These are phyloP conservation scores for Coemansia sp. DNA, from an alignment of 192 early-diverging fungal species.

Conservation along the genomic window DNA sequence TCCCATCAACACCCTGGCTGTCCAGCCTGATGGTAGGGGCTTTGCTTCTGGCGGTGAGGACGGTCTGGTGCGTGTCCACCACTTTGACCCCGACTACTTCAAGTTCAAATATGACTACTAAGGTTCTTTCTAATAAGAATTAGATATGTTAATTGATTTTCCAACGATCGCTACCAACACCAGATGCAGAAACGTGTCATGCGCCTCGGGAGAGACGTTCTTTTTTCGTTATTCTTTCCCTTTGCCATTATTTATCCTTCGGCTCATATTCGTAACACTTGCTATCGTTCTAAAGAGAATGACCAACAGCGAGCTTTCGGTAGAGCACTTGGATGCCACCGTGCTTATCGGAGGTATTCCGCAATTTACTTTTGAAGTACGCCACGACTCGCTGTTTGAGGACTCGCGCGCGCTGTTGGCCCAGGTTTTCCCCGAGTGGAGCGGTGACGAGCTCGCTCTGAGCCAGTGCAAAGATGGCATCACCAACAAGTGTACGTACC, in stretches of 20 bases:
- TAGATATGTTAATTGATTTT: no score
- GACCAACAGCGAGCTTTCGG: slow-evolving; percentile 25
- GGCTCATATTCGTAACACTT: background rate
- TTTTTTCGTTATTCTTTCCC: slow-evolving; percentile 5
- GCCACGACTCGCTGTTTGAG: slow-evolving; percentile 59
- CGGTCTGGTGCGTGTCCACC: slow-evolving; percentile 95
- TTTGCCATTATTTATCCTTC: background rate
- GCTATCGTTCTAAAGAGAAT: slow-evolving; percentile 6
- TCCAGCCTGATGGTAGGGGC: slow-evolving; percentile 90
- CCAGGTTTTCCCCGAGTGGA: slow-evolving; percentile 63
- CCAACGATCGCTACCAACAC: no score
- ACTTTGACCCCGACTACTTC: slow-evolving; percentile 95
- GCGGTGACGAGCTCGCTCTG: slow-evolving; percentile 55
- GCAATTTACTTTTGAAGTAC: slow-evolving; percentile 31
- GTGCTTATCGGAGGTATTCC: slow-evolving; percentile 41
- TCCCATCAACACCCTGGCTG: slow-evolving; percentile 98
- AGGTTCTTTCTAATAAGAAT: background rate
- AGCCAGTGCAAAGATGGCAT: slow-evolving; percentile 77
- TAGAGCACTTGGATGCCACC: background rate
- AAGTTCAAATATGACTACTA: slow-evolving; percentile 74
- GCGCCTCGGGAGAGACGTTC: no score
- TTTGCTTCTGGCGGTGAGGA: slow-evolving; percentile 98
- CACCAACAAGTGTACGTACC: slow-evolving; percentile 66
- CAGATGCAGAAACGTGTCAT: background rate
- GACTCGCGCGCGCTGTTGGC: slow-evolving; percentile 57